Base-by-base conservation (phyloP, 2,329 filamentous ascomycete genomes). In the Fonsecaea monophora region DNA sequence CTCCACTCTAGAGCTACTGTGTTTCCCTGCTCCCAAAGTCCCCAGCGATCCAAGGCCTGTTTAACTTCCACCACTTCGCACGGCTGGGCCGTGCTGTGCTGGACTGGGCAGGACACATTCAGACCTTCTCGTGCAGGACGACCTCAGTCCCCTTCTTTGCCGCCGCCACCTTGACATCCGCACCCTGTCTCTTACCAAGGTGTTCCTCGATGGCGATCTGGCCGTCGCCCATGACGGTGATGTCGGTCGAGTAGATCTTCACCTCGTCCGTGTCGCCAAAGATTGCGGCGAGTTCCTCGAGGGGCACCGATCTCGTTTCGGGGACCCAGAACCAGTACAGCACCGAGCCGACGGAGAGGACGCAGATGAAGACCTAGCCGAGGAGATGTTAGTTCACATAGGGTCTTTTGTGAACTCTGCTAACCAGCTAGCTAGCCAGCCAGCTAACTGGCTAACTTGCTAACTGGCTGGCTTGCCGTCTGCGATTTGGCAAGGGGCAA, bases 231-330 rank as follows among this genome's bases (percentile, higher is more conserved):
- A 25, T 50, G 45, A 50, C 25, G 35, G 21, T 25, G 55, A 62
- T 21, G 2, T 62, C 60, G 4, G 15, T 32, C 35, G 34, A 55
- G 37, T 55, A 45, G 25, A 62, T 15, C 37, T 38, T 55, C 1
- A 62, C 50, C 25, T 62, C 60, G 13, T 62, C 60, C 13, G 21
- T 32, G 54, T 62, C 60, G 9, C 60, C 65, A 61, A 76, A 76
- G 8, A 75, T 70, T 37, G 65, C 68, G 15, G 71, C 74, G 64
- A 75, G 73, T 59, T 75, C 74, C 58, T 75, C 74, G n/a, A 75
- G 61, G 1, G 74, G 72, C 18, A 75, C 69, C 34, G 71, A 72
- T 64, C 74, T 75, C 8, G 74, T 76, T 55, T 76, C 74, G 0
- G 73, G 73, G 2, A 75, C 59, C 8, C 68, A 58, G 62, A 73